Percentiles rank a stretch among this genome's conserved stretches.
phyloP scores from a whole-genome alignment of 2,329 filamentous ascomycete genomes.

The Botrytis paeoniae region DNA sequence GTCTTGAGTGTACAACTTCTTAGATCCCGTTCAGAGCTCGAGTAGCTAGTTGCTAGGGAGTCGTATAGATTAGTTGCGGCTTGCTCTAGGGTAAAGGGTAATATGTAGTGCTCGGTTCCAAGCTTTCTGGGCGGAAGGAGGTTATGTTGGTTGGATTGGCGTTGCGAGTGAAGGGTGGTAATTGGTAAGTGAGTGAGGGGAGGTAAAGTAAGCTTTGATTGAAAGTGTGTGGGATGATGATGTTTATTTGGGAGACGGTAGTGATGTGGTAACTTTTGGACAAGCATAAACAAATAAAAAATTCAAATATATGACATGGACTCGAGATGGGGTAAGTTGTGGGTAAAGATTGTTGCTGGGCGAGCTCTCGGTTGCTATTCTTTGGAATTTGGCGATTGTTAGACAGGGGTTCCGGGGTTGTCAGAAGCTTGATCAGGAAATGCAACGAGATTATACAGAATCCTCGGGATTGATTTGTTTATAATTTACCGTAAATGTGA shows the following conservation, averaged over 20 bases:
- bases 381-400: background rate
- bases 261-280: background rate
- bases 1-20: conserved; percentile 2
- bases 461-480: background rate
- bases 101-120: background rate
- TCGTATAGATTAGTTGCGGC: conserved; percentile 4
- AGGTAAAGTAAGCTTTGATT: background rate
- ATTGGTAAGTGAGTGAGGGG: conserved; percentile 1
- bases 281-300: background rate
- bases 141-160: background rate
- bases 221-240: conserved; percentile 3
- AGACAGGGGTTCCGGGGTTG: background rate
- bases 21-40: background rate
- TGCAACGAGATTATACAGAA: background rate
- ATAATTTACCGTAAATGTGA: background rate
- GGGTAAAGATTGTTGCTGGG: conserved; percentile 3
- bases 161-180: background rate
- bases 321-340: background rate
- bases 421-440: conserved; percentile 1
- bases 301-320: background rate
- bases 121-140: background rate
- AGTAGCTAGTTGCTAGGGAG: background rate
- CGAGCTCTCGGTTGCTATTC: background rate
- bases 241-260: background rate
- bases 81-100: background rate